These are phyloP conservation scores for Phytophthora palmivora DNA, from an alignment of 352 stramenopile species.

Conservation along the genomic window DNA sequence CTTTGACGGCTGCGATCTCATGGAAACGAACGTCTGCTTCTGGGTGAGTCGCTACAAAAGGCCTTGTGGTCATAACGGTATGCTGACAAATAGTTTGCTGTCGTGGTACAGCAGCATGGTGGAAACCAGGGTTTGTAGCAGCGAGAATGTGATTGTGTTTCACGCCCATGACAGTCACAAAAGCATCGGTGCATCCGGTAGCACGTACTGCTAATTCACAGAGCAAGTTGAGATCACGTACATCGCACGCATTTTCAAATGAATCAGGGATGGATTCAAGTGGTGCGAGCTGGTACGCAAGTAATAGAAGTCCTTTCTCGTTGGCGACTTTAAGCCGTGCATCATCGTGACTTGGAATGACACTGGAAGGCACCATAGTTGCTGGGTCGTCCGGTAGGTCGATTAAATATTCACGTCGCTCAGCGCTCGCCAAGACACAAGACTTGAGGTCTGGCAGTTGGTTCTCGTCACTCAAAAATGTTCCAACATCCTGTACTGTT, in stretches of 20 bases:
- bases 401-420: slow-evolving; percentile 45
- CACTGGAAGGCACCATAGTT: slow-evolving; percentile 27
- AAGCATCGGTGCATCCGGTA: slow-evolving; percentile 32
- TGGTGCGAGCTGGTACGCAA: slow-evolving; percentile 38
- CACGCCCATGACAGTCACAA: slow-evolving; percentile 43
- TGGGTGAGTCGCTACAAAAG: slow-evolving; percentile 35
- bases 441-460: slow-evolving; percentile 25
- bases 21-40: slow-evolving; percentile 53
- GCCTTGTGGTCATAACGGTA: slow-evolving; percentile 38
- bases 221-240: slow-evolving; percentile 33
- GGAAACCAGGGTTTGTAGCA: slow-evolving; percentile 29
- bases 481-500: slow-evolving; percentile 10
- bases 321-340: slow-evolving; percentile 24
- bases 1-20: slow-evolving; percentile 20
- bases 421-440: slow-evolving; percentile 45
- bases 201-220: slow-evolving; percentile 39
- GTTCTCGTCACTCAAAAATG: slow-evolving; percentile 22
- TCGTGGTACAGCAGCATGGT: slow-evolving; percentile 30
- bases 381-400: slow-evolving; percentile 30
- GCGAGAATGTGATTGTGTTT: slow-evolving; percentile 43
- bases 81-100: slow-evolving; percentile 51
- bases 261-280: slow-evolving; percentile 12
- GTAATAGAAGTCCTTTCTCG: slow-evolving; percentile 40
- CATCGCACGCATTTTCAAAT: slow-evolving; percentile 27
- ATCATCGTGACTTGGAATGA: slow-evolving; percentile 41